Evolutionary conservation across 2,329 filamentous ascomycete species (phyloP).

Genomic region (Xylaria sp.): DNA sequence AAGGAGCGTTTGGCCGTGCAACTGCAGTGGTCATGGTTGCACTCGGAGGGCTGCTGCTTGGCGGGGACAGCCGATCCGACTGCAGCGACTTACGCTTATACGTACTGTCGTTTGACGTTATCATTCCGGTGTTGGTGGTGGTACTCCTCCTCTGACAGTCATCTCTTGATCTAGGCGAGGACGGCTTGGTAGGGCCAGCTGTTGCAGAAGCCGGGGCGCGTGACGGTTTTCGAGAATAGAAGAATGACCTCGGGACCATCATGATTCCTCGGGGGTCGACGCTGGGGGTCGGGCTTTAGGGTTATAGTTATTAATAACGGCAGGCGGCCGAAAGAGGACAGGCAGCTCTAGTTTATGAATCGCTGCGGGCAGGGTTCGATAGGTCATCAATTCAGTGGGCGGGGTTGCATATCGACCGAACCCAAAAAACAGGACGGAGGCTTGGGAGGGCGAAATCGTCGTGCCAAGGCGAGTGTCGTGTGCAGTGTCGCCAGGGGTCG

Average conservation of each 20-base stretch:
- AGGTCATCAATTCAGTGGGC: not conserved
- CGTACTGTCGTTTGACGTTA: conserved; percentile 27
- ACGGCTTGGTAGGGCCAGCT: conserved; percentile 18
- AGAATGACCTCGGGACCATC: conserved; percentile 45
- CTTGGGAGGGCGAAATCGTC: conserved; percentile 20
- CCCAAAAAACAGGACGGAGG: conserved; percentile 6
- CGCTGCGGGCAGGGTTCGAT: not conserved
- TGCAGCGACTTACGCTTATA: conserved; percentile 33
- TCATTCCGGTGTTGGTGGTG: conserved; percentile 25
- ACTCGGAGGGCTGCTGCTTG: conserved; percentile 31
- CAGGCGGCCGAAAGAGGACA: conserved; percentile 2
- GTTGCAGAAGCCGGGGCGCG: conserved; percentile 20
- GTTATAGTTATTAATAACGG: conserved; percentile 27
- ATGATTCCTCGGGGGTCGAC: conserved; percentile 33
- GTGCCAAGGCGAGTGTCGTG: conserved; percentile 19
- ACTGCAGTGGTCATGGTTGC: conserved; percentile 36
- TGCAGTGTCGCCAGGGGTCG: conserved; percentile 20
- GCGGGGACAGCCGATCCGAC: conserved; percentile 29
- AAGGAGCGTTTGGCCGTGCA: conserved; percentile 44
- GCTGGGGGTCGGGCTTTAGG: conserved; percentile 21
- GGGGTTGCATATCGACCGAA: not conserved
- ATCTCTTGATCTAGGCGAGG: conserved; percentile 37
- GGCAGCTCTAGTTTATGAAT: not conserved
- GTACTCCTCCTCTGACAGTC: conserved; percentile 27
- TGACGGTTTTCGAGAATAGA: conserved; percentile 40